These are phyloP conservation scores for Rhizomucor miehei DNA, from an alignment of 371 early-diverging fungal species.

Conservation along the genomic window DNA sequence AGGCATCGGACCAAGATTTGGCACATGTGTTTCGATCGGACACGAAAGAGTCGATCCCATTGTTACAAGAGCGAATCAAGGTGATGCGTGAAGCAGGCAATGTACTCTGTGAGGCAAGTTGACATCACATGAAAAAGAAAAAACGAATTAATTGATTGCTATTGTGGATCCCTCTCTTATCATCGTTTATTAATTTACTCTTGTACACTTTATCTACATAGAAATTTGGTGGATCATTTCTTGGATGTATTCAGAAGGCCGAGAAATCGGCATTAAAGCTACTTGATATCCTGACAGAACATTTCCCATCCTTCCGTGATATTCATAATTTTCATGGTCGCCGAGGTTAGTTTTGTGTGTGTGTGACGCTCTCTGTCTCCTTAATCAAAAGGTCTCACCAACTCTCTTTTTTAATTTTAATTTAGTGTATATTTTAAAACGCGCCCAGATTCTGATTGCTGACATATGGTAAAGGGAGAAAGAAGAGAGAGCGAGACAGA, in stretches of 20 bases:
- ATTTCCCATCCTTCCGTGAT: slow-evolving; percentile 78
- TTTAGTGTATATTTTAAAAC: slow-evolving; percentile 71
- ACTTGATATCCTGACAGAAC: slow-evolving; percentile 53
- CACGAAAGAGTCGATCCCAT: slow-evolving; percentile 59
- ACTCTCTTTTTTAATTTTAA: not conserved
- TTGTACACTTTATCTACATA: slow-evolving; percentile 13
- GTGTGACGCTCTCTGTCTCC: not conserved
- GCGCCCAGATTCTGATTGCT: slow-evolving; percentile 89
- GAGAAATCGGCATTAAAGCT: slow-evolving; percentile 55
- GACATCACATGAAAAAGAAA: not conserved
- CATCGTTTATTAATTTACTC: not conserved
- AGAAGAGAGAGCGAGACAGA: not conserved
- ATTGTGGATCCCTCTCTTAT: not conserved
- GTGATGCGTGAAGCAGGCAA: slow-evolving; percentile 71
- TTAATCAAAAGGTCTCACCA: not conserved
- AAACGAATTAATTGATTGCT: not conserved
- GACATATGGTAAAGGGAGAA: slow-evolving; percentile 67
- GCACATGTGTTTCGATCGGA: slow-evolving; percentile 64
- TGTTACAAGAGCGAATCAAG: slow-evolving; percentile 59
- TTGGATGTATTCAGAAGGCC: slow-evolving; percentile 55
- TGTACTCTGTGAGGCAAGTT: slow-evolving; percentile 56
- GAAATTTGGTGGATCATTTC: slow-evolving; percentile 71
- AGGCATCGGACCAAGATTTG: slow-evolving; percentile 44
- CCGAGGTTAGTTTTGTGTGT: slow-evolving; percentile 52
- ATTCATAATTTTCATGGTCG: slow-evolving; percentile 56